Conservation (phyloP, 352 stramenopile species). For the Phytophthora megakarya region DNA sequence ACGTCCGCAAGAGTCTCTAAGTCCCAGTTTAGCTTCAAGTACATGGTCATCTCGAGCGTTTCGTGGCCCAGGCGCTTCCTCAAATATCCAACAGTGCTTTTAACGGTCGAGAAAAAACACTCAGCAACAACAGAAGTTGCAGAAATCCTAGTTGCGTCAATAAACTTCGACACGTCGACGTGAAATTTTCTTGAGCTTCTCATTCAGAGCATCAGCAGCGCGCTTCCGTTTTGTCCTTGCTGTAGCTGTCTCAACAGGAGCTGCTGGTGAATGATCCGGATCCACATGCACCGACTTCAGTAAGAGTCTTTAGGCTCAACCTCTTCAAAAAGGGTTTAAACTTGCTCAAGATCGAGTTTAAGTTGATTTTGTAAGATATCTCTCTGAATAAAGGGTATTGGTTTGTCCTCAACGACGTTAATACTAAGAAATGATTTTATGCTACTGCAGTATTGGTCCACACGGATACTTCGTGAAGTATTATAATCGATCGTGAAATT, state of each 20-base stretch:
- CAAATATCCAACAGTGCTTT: constrained; percentile 3
- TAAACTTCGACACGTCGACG: constrained; percentile 1
- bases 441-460: too few species aligned
- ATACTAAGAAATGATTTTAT: too few species aligned
- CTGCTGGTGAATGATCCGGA: too few species aligned
- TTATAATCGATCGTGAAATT: too few species aligned
- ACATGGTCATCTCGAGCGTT: not conserved
- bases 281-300: too few species aligned
- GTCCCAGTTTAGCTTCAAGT: constrained; percentile 6
- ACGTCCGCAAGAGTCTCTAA: not conserved
- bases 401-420: too few species aligned
- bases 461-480: too few species aligned
- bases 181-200: not conserved
- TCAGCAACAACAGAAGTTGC: constrained; percentile 6
- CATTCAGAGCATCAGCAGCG: not conserved
- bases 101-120: constrained; percentile 8
- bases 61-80: not conserved
- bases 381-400: too few species aligned
- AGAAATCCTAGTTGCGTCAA: constrained; percentile 2
- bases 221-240: constrained; percentile 7
- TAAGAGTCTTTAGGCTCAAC: too few species aligned
- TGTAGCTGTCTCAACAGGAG: not conserved
- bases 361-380: too few species aligned
- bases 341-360: too few species aligned
- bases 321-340: too few species aligned